Conservation (phyloP, 139 green algal species). For the Chloropicon primus region DNA sequence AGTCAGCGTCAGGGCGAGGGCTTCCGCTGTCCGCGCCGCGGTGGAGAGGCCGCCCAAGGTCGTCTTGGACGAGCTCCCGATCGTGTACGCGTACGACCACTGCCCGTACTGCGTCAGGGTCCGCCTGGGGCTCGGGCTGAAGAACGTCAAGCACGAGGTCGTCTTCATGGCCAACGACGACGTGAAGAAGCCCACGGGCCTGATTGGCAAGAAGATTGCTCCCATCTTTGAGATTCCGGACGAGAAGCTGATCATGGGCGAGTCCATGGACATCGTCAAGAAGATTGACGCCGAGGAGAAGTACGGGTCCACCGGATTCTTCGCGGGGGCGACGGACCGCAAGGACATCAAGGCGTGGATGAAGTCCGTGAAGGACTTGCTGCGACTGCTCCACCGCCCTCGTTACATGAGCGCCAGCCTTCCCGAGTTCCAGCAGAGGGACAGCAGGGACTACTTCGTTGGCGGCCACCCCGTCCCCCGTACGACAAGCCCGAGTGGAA, state of each 20-base stretch:
- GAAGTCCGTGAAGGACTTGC: neutral
- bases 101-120: slow-evolving; percentile 8
- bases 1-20: neutral
- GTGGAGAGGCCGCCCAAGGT: neutral
- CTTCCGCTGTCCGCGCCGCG: neutral
- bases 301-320: neutral
- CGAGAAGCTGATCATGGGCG: slow-evolving; percentile 6
- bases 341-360: slow-evolving; percentile 1
- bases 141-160: slow-evolving; percentile 12
- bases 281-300: neutral
- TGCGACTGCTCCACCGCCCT: slow-evolving; percentile 8
- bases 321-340: neutral
- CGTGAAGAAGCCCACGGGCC: slow-evolving; percentile 5
- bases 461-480: slow-evolving; percentile 1
- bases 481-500: slow-evolving; percentile 12
- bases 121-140: slow-evolving; percentile 4
- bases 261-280: slow-evolving; percentile 9
- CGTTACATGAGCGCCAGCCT: slow-evolving; percentile 2
- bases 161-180: slow-evolving; percentile 11
- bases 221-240: slow-evolving; percentile 6
- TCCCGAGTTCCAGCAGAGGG: slow-evolving; percentile 12
- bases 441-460: slow-evolving; percentile 14
- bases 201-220: slow-evolving; percentile 12
- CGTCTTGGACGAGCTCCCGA: neutral
- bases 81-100: slow-evolving; percentile 7